These are phyloP conservation scores for Gigaspora rosea DNA, from an alignment of 192 early-diverging fungal species.

Conservation along the genomic window DNA sequence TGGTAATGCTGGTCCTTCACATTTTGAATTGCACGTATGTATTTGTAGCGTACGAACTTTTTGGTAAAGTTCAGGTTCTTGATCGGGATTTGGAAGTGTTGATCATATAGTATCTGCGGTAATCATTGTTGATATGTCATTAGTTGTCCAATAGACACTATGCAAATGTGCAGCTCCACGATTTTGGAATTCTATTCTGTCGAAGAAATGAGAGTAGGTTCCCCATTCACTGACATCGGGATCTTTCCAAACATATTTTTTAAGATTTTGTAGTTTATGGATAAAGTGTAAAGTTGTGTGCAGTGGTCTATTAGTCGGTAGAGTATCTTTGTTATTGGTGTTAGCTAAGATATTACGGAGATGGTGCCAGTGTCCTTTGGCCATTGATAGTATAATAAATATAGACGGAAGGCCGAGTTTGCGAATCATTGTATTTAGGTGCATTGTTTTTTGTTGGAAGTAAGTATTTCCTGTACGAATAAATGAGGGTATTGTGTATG, in stretches of 20 bases:
- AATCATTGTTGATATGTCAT: not conserved
- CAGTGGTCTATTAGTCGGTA: not conserved
- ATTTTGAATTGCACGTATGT: conserved; percentile 9
- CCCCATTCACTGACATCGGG: not conserved
- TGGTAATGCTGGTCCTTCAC: not conserved
- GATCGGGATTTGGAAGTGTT: not conserved
- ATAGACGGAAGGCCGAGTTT: not conserved
- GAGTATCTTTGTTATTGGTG: too few species aligned
- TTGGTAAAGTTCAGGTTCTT: not conserved
- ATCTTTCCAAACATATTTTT: not conserved
- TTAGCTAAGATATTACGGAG: too few species aligned
- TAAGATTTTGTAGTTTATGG: not conserved
- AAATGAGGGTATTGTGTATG: not conserved
- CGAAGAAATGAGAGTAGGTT: not conserved
- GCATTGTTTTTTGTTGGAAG: conserved; percentile 8
- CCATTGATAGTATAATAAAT: conserved; percentile 14
- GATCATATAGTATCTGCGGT: not conserved
- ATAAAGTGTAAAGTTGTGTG: conserved; percentile 11
- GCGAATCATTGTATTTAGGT: conserved; percentile 2
- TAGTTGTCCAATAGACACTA: not conserved
- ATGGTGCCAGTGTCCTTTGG: not conserved
- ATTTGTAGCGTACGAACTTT: not conserved
- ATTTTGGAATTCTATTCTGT: conserved; percentile 18
- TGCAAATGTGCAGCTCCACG: not conserved
- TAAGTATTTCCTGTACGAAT: not conserved